Base-by-base conservation (phyloP, 805 yeast genomes). In the Candida takata region DNA sequence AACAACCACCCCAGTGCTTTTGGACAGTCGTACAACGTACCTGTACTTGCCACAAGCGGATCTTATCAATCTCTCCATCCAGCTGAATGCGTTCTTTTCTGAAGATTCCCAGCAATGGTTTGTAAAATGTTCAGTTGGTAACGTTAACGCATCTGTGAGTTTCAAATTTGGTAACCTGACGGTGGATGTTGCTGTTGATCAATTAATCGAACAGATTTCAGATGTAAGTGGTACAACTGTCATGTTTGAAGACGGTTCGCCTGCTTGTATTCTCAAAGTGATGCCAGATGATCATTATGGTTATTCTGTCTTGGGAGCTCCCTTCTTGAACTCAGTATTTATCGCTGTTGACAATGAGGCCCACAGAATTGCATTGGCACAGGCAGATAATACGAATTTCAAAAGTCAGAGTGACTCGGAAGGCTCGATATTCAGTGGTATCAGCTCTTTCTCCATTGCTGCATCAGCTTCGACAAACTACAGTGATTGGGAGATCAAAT, bases 291-390 rank as follows among this genome's bases (percentile, higher is more conserved):
- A 61, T 3, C 40, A 46, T 9, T 43, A 62, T 5, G 84, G 85
- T 1, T 74, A 60, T 49, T 65, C 71, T 8, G 48, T 72, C 3
- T 53, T 83, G 27, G 92, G 90, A 3, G 58, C 73, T 6, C 67
- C 82, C 4, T 74, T 81, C 45, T 43, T 82, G 31, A 62, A 62
- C 34, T 61, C 66, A 31, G 57, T 69, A 7, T 80, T 73, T 49
- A 40, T 81, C 26, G 88, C 79, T 0, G 77, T 79, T 26, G 86
- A 82, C 54, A 65, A 74, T 42, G 85, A 69, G 12, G 73, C 72
- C 14, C 54, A 62, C 18, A 59, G 60, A 16, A 51, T 81, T 19
- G 92, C 81, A 1, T 33, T 82, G 33, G 84, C 77, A 1, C 67
- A 68, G 31, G 64, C 79, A 3, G 62, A 63, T 36, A 49, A 43